Evolutionary conservation across 371 early-diverging fungal species (phyloP), one percentile per base, ranked within the genome.

Genomic region (Apophysomyces trapeziformis): DNA sequence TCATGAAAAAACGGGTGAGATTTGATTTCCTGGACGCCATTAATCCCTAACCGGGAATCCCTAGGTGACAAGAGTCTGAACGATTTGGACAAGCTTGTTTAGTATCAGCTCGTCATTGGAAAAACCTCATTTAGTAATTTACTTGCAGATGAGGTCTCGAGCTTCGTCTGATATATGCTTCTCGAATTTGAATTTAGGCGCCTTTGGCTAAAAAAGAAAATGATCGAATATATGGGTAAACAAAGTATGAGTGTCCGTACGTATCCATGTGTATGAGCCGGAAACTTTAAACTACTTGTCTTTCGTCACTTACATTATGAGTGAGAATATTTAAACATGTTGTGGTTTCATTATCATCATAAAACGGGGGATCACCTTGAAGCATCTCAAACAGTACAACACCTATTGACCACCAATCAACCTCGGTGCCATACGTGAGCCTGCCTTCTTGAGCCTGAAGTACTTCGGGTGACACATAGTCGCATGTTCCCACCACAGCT

Each of bases 351-450:
- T 86, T 89, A 21, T 90, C 90, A 39, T 90, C 88, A 73, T 92
- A 92, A 77, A 96, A 97, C 4, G 98, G 96, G 36, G 98, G 95
- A 65, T 92, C 90, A 1, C 95, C 96, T 39, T 93, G 90, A n/a
- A 98, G 81, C 58, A 98, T 86, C 74, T 99, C 99, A 69, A 93
- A 99, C 75, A 99, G 88, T 43, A 99, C 91, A 16, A 98, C 95
- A 18, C 99, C 99, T 0, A 99, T 84, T 9, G 97, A 94, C 99
- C 99, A 99, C 95, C 98, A 97, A 81, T 99, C 99, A 46, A 95
- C 96, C 37, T 93, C 94, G 56, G 91, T 91, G 43, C 95, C 95
- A 79, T 99, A 99, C 9, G 93, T 87, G 21, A 82, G 85, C 7
- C 80, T 78, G 7, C 86, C 86, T 46, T 82, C 77, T 32, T 85